Evolutionary conservation across 768 basidiomycete species (phyloP).

Genomic region (Rhizopogon vesiculosus): DNA sequence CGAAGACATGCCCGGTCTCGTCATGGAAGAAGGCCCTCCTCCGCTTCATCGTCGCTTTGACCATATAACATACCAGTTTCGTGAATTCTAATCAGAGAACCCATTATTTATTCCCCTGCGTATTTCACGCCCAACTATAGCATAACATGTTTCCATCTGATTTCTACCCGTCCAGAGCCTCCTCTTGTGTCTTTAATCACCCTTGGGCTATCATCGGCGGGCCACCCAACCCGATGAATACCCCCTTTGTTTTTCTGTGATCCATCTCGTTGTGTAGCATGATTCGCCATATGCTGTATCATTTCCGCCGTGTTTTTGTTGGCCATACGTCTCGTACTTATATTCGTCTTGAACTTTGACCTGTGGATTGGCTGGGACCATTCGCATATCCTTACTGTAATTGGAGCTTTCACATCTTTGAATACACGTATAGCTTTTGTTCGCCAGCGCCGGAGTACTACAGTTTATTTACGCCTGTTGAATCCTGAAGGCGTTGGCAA

Average conservation of each 20-base stretch:
- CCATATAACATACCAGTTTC: slow-evolving; percentile 64
- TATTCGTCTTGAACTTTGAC: slow-evolving; percentile 1
- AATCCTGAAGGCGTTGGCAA: slow-evolving; percentile 7
- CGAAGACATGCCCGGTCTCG: slow-evolving; percentile 79
- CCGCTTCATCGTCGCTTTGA: slow-evolving; percentile 63
- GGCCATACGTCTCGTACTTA: not conserved
- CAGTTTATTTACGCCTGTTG: slow-evolving; percentile 1
- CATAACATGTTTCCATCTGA: slow-evolving; percentile 11
- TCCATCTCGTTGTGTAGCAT: slow-evolving; percentile 21
- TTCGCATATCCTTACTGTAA: slow-evolving; percentile 10
- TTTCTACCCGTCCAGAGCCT: not conserved
- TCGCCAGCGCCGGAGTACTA: no score
- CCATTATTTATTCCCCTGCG: slow-evolving; percentile 7
- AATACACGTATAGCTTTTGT: not conserved
- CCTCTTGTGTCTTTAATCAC: slow-evolving; percentile 4
- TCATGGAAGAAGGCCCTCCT: slow-evolving; percentile 55
- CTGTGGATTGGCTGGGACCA: slow-evolving; percentile 9
- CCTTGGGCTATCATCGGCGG: not conserved
- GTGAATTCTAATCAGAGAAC: slow-evolving; percentile 56
- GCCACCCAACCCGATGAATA: slow-evolving; percentile 3
- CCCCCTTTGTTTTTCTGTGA: slow-evolving; percentile 2
- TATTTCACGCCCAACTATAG: slow-evolving; percentile 18
- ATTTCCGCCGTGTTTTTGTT: slow-evolving; percentile 5
- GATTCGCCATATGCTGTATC: slow-evolving; percentile 26
- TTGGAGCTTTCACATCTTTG: not conserved